Base-by-base conservation (phyloP, 768 basidiomycete genomes). In the Pleurotus tuber-regium region DNA sequence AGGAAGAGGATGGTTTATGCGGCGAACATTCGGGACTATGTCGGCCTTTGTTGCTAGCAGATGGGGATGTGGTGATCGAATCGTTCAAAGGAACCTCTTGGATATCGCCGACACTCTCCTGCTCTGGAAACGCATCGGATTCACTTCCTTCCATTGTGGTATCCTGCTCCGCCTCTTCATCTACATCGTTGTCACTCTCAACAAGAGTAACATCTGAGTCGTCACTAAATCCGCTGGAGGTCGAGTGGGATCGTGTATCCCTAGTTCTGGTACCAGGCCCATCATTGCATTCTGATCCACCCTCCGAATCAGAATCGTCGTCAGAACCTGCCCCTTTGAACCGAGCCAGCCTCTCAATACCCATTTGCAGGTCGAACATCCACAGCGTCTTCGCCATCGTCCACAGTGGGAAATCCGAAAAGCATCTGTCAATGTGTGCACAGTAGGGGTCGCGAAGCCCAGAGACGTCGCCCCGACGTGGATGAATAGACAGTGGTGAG, bases 301-400 rank as follows among this genome's bases (percentile, higher is more conserved):
- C 47, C 24, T 40, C 29, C 8, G 7, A 33, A 46, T 35, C 35
- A 7, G 24, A 21, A 18, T 19, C 19, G 4, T 9, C 43, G 28
- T 24, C 53, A 28, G 36, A 43, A 11, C 47, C 43, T 46, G 11
- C 35, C 12, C 29, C 53, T 35, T 25, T 41, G 43, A 24, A 9
- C 26, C 33, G 47, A 8, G 41, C 16, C 10, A 57, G 62, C n/a
- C 54, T 51, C 36, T 57, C 58, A 7, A 61, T 46, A 7, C 62
- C 61, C 53, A 74, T 63, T 39, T 79, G 77, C 59, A 88, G 63
- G 55, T 84, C 80, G 54, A 76, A 76, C 64, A 83, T 73, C 71
- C 80, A 87, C n/a, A 87, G 57, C 33, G 74, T 76, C 70, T 87
- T 87, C 38, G 72, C 66, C 60, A 87, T 80, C 16, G 86, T 87